phyloP scores from a whole-genome alignment of 139 green algal species.

The Raphidocelis subcapitata region DNA sequence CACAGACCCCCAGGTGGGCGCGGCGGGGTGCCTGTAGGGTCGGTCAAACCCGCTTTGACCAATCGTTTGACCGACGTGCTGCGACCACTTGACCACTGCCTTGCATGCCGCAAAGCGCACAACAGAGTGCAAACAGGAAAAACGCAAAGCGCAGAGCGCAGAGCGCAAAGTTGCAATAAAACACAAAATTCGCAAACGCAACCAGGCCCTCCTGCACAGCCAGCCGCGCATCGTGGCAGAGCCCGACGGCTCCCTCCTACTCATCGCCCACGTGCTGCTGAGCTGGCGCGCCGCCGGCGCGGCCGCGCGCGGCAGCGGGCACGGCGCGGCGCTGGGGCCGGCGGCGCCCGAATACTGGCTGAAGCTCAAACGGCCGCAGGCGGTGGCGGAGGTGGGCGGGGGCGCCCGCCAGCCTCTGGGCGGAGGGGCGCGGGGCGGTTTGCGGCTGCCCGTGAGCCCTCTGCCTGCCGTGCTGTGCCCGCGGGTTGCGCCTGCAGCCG shows the following conservation, averaged over 20 bases:
- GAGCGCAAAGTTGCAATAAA: no score
- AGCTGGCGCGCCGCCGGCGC: no score
- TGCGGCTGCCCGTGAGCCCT: no score
- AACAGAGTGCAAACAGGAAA: no score
- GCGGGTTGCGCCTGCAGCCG: background rate
- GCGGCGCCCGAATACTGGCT: slow-evolving; percentile 26
- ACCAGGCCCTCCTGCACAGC: slow-evolving; percentile 22
- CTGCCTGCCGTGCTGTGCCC: background rate
- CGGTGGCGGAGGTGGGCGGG: slow-evolving; percentile 20
- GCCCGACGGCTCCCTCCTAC: slow-evolving; percentile 11
- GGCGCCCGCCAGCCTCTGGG: background rate
- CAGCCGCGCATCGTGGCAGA: slow-evolving; percentile 11
- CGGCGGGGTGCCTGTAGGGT: background rate
- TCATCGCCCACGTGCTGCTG: slow-evolving; percentile 8
- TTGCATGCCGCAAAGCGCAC: no score
- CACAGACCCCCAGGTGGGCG: slow-evolving; percentile 10
- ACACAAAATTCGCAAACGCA: background rate
- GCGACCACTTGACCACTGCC: no score
- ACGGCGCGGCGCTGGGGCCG: background rate
- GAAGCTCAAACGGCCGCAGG: slow-evolving; percentile 26
- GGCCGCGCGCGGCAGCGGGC: no score
- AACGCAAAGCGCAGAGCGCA: no score
- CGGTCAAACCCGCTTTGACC: background rate
- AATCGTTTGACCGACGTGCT: background rate
- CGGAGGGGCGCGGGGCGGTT: no score